These are phyloP conservation scores for Nakataea oryzae DNA, from an alignment of 2,329 filamentous ascomycete genomes.

Conservation along the genomic window DNA sequence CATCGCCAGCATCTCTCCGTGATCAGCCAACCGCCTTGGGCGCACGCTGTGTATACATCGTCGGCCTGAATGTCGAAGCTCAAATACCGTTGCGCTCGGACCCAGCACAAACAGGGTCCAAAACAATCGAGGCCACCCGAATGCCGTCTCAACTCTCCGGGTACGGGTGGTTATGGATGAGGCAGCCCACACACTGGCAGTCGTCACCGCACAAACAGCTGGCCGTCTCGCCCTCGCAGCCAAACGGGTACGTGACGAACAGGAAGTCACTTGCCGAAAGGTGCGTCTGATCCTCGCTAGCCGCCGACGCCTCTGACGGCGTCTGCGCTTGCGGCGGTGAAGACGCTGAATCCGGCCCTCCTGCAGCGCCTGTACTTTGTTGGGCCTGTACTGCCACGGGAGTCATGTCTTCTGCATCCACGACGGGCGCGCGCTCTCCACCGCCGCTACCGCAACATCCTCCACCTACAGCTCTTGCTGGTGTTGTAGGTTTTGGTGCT, in stretches of 20 bases:
- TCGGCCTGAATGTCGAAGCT: not conserved
- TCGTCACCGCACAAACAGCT: slow-evolving; percentile 52
- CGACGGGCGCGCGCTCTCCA: not conserved
- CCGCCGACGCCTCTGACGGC: slow-evolving; percentile 34
- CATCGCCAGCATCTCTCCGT: not conserved
- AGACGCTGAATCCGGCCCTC: slow-evolving; percentile 2
- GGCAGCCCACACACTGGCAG: slow-evolving; percentile 59
- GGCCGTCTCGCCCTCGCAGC: slow-evolving; percentile 9
- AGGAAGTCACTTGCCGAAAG: slow-evolving; percentile 44
- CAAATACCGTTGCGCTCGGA: too few species aligned
- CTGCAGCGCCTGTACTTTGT: not conserved
- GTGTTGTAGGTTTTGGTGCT: not conserved
- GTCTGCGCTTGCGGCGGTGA: slow-evolving; percentile 31
- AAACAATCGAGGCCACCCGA: too few species aligned
- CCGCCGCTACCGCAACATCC: not conserved
- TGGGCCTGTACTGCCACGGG: not conserved
- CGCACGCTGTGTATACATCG: not conserved
- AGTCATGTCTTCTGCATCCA: not conserved
- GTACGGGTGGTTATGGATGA: slow-evolving; percentile 44
- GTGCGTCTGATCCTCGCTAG: slow-evolving; percentile 36
- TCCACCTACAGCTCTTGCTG: not conserved
- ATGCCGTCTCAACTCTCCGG: not conserved
- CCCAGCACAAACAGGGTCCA: too few species aligned
- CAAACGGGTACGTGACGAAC: slow-evolving; percentile 33
- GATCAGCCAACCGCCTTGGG: not conserved